A percentile compares a stretch with the other conserved stretches of the same genome.
These are phyloP conservation scores for Botryotinia convoluta DNA, from an alignment of 2,329 filamentous ascomycete species.

Conservation along the genomic window DNA sequence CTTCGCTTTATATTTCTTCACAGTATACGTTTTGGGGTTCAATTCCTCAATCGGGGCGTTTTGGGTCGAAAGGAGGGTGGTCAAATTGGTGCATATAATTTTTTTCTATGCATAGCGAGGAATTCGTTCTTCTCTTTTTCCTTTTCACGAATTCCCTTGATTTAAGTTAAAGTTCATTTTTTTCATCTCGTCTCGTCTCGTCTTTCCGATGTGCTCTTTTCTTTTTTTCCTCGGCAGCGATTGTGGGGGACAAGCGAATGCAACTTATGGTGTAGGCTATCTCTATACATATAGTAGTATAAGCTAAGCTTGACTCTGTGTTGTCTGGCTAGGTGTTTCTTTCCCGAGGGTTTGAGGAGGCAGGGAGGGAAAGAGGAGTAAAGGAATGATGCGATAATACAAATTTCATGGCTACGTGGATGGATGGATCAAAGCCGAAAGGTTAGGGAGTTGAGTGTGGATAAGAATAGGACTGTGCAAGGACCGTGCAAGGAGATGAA, in stretches of 20 bases:
- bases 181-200: not conserved
- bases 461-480: not conserved
- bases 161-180: not conserved
- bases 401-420: not conserved
- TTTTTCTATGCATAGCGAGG: constrained; percentile 21
- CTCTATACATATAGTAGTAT: constrained; percentile 2
- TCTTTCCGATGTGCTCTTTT: not conserved
- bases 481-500: not conserved
- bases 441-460: not conserved
- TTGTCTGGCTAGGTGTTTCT: not conserved
- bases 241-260: not conserved
- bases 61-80: not conserved
- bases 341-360: no score
- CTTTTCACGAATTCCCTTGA: not conserved
- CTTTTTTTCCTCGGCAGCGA: not conserved
- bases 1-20: constrained; percentile 4
- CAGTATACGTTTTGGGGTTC: not conserved
- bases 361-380: not conserved
- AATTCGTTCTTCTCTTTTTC: constrained; percentile 20
- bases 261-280: not conserved
- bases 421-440: not conserved
- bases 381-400: not conserved
- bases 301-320: not conserved
- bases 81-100: constrained; percentile 1
- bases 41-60: constrained; percentile 7